phyloP scores from a whole-genome alignment of 306 rosid species.

The Albizia julibrissin region DNA sequence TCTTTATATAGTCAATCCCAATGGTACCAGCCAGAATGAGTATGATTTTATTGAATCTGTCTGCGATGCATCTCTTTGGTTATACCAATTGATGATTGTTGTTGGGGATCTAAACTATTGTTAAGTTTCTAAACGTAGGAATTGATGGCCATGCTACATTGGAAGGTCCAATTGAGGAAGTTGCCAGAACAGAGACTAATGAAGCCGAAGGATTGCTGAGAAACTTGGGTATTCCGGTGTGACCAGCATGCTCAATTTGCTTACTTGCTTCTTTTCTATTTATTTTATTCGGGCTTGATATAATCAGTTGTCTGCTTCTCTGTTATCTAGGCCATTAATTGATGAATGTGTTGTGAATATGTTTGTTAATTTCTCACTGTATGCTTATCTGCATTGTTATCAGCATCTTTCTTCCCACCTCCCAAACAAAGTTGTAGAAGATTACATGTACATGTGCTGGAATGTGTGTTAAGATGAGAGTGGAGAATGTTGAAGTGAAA shows the following conservation, averaged over 20 bases:
- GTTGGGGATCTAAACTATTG: constrained; percentile 11
- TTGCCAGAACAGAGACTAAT: constrained; percentile 75
- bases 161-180: constrained; percentile 94
- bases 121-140: constrained; percentile 50
- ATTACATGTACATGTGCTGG: background rate
- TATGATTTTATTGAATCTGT: background rate
- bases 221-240: constrained; percentile 88
- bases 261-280: constrained; percentile 9
- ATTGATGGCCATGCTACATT: constrained; percentile 59
- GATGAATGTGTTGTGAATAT: background rate
- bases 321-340: background rate
- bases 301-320: background rate
- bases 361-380: background rate
- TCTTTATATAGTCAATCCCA: background rate
- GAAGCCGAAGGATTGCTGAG: constrained; percentile 79
- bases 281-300: constrained; percentile 24
- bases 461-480: background rate
- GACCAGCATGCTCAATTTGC: constrained; percentile 23
- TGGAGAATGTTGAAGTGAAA: background rate
- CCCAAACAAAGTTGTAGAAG: background rate
- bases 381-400: background rate
- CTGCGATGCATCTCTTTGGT: constrained; percentile 20
- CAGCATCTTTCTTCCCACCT: background rate
- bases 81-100: constrained; percentile 1
- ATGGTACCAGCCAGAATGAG: background rate